A percentile compares a stretch with the other conserved stretches of the same genome.
These are phyloP conservation scores for Dactylonectria estremocensis DNA, from an alignment of 2,329 filamentous ascomycete genomes.

Conservation along the genomic window DNA sequence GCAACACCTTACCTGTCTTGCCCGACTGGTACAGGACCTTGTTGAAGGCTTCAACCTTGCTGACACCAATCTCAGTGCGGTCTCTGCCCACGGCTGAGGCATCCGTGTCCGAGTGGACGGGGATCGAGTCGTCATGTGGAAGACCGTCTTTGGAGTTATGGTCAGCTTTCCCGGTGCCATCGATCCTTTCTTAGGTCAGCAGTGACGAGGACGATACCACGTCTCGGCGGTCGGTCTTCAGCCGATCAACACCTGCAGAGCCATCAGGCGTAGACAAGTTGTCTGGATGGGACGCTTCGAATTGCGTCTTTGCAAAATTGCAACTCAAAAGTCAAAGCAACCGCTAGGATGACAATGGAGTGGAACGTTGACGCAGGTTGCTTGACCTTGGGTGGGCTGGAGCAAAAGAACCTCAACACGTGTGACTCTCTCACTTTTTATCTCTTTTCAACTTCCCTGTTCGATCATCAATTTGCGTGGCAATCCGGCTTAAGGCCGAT, in stretches of 20 bases:
- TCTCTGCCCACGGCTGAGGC: not conserved
- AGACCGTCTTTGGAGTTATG: not conserved
- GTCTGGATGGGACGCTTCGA: not conserved
- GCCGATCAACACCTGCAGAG: slow-evolving; percentile 6
- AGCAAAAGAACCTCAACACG: too few relatives aligned
- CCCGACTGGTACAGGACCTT: slow-evolving; percentile 58
- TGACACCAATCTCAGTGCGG: slow-evolving; percentile 50
- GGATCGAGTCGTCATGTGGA: not conserved
- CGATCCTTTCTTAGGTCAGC: not conserved
- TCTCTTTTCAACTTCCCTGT: not conserved
- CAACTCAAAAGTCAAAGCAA: not conserved
- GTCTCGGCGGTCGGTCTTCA: not conserved
- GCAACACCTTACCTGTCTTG: slow-evolving; percentile 51
- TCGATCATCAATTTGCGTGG: not conserved
- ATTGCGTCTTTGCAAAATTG: not conserved
- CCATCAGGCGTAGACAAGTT: slow-evolving; percentile 16
- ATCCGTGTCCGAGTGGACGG: not conserved
- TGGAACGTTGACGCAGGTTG: not conserved
- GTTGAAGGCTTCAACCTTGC: slow-evolving; percentile 57
- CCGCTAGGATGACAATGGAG: not conserved
- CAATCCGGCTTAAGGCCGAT: not conserved
- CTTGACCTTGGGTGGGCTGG: not conserved
- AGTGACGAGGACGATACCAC: not conserved
- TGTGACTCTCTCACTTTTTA: not conserved
- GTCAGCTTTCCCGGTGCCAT: slow-evolving; percentile 1